phyloP scores from a whole-genome alignment of 1,284 basidiomycete genomes.

The Sphagnurus paluster region DNA sequence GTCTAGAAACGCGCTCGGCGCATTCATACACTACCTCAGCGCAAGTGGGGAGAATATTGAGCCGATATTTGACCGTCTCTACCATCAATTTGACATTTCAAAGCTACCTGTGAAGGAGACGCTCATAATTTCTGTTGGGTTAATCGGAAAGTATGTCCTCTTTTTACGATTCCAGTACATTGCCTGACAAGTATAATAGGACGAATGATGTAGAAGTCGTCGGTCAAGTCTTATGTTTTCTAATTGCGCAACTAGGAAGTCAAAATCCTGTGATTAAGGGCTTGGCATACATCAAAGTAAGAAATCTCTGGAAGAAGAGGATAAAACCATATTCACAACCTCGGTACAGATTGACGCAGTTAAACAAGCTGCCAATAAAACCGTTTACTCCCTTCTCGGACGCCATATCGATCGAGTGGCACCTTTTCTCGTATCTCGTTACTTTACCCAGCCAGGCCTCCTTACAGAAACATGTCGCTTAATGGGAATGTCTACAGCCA shows the following conservation, averaged over 20 bases:
- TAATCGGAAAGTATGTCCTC: slow-evolving; percentile 60
- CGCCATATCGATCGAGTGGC: slow-evolving; percentile 74
- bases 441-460: slow-evolving; percentile 58
- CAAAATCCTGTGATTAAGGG: slow-evolving; percentile 68
- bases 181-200: slow-evolving; percentile 31
- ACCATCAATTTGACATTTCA: slow-evolving; percentile 43
- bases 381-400: slow-evolving; percentile 67
- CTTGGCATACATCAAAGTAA: slow-evolving; percentile 69
- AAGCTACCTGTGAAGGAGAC: slow-evolving; percentile 58
- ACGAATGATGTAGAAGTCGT: slow-evolving; percentile 52
- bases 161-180: background rate
- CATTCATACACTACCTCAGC: slow-evolving; percentile 43
- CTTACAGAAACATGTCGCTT: slow-evolving; percentile 66
- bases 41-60: slow-evolving; percentile 38
- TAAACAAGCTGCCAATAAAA: slow-evolving; percentile 60
- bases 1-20: slow-evolving; percentile 40
- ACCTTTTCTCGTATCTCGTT: slow-evolving; percentile 61
- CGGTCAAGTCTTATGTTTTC: slow-evolving; percentile 59
- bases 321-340: too few species aligned
- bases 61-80: slow-evolving; percentile 46
- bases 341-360: slow-evolving; percentile 59
- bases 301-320: slow-evolving; percentile 4
- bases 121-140: slow-evolving; percentile 56
- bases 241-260: slow-evolving; percentile 72
- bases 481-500: slow-evolving; percentile 50